These are phyloP conservation scores for Fusarium sp. DNA, from an alignment of 2,329 filamentous ascomycete species.

Conservation along the genomic window DNA sequence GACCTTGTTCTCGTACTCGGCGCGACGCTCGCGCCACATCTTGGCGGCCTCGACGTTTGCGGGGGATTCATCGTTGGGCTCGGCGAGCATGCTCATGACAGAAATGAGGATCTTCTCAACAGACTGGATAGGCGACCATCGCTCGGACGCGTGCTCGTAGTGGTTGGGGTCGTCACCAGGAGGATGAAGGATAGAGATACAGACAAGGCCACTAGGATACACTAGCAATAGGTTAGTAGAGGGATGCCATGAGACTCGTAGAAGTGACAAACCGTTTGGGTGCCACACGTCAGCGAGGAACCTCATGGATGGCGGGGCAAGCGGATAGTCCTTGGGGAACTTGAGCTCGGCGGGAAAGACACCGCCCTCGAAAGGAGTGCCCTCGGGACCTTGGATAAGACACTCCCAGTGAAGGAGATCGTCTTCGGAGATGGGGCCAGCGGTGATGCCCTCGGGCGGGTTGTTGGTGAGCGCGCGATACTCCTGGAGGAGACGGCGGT, in stretches of 20 bases:
- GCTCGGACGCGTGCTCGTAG: conserved; percentile 95
- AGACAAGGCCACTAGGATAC: conserved; percentile 91
- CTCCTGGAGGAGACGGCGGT: conserved; percentile 91
- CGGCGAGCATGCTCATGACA: conserved; percentile 98
- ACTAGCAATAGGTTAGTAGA: conserved; percentile 65
- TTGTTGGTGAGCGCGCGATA: conserved; percentile 95
- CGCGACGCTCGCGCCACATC: conserved; percentile 90
- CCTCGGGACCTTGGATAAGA: conserved; percentile 93
- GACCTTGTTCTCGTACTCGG: conserved; percentile 89
- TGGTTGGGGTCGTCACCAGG: conserved; percentile 98
- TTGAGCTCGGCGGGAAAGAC: conserved; percentile 95
- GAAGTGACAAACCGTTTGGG: conserved; percentile 79
- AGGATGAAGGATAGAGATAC: conserved; percentile 97
- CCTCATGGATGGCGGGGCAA: conserved; percentile 95
- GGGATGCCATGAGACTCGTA: neutral
- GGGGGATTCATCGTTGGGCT: conserved; percentile 95
- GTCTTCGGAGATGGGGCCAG: conserved; percentile 92
- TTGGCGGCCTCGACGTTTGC: conserved; percentile 96
- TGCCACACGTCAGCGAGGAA: conserved; percentile 96
- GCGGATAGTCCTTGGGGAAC: conserved; percentile 97
- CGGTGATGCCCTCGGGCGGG: conserved; percentile 97
- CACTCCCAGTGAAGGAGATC: conserved; percentile 98
- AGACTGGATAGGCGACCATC: conserved; percentile 96
- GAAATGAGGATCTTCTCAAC: conserved; percentile 98
- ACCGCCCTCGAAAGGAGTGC: conserved; percentile 94